phyloP scores from a whole-genome alignment of 805 yeast genomes.

The Torulaspora franciscae region DNA sequence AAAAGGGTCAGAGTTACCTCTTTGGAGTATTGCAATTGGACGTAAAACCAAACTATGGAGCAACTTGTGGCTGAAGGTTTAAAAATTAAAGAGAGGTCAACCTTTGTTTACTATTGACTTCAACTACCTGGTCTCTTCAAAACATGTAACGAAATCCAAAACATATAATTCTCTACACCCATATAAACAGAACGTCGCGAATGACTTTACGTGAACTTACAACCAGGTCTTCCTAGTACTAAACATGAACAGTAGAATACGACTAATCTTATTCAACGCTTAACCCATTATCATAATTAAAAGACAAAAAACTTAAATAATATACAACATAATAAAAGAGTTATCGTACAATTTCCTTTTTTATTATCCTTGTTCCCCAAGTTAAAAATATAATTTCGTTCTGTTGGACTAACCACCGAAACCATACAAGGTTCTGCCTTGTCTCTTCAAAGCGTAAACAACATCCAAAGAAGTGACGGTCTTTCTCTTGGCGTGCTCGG shows the following conservation, averaged over 20 bases:
- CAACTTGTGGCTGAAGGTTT: too few relatives aligned
- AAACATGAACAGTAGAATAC: not conserved
- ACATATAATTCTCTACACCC: too few relatives aligned
- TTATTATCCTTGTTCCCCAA: slow-evolving; percentile 2
- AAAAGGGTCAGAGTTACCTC: too few relatives aligned
- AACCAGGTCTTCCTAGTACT: not conserved
- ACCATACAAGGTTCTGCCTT: slow-evolving; percentile 99
- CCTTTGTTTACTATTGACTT: too few relatives aligned
- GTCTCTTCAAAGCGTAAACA: slow-evolving; percentile 99
- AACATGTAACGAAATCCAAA: too few relatives aligned
- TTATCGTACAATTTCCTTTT: slow-evolving; percentile 3
- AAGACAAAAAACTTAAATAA: slow-evolving; percentile 4
- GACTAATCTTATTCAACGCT: not conserved
- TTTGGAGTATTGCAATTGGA: too few relatives aligned
- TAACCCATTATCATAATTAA: slow-evolving; percentile 8
- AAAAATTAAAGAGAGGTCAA: too few relatives aligned
- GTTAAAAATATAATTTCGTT: not conserved
- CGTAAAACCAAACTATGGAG: too few relatives aligned
- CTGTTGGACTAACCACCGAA: slow-evolving; percentile 84
- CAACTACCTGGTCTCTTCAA: too few relatives aligned
- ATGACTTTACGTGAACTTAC: too few relatives aligned
- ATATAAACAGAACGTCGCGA: too few relatives aligned
- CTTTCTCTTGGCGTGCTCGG: slow-evolving; percentile 99
- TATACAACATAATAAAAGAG: slow-evolving; percentile 5
- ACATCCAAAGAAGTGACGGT: slow-evolving; percentile 98